Evolutionary conservation across 345 rosid species (phyloP), one percentile per base, ranked within the genome.

Genomic region (Erucastrum elatum): DNA sequence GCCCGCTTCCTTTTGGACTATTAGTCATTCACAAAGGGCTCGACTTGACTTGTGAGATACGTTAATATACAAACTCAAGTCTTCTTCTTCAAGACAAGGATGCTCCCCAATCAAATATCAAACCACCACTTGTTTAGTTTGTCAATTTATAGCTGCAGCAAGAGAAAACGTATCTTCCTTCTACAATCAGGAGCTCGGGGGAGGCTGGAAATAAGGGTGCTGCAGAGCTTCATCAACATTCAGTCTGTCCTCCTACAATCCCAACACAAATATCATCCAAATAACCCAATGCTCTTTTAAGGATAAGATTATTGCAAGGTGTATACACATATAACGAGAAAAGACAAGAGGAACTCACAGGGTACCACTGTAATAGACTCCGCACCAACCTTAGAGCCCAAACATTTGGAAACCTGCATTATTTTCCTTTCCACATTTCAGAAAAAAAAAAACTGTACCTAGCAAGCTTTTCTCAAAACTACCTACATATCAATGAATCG

Each of bases 351-450:
- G 62, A 73, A 75, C 94, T 94, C 79, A 91, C 97, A 13, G 97
- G 94, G 85, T 94, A 85, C 97, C 97, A 92, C 7, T 82, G 89
- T 78, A 92, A 79, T 27, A 94, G 86, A 69, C 86, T 85, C 75
- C 97, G 90, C 77, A 92, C 98, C 75, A 94, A 84, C 81, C 97
- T 86, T 84, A 94, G 76, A 34, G 95, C 98, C 92, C 87, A 87
- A 56, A 92, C 79, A 84, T 88, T 85, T 29, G 94, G 91, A 83
- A 94, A 94, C 80, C 97, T 94, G 84, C 78, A 80, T 34, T 71
- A 80, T 34, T 71, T 31, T 59, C 33, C 73, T 34, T 25, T 53
- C 9, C 26, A 49, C 60, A 7, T 51, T 61, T n/a, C 21, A 58
- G 29, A 63, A 41, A 63, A 41, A 63, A 41, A 6, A n/a, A 39